Conservation (phyloP, 75 land plant species). For the Cryptomeria japonica region DNA sequence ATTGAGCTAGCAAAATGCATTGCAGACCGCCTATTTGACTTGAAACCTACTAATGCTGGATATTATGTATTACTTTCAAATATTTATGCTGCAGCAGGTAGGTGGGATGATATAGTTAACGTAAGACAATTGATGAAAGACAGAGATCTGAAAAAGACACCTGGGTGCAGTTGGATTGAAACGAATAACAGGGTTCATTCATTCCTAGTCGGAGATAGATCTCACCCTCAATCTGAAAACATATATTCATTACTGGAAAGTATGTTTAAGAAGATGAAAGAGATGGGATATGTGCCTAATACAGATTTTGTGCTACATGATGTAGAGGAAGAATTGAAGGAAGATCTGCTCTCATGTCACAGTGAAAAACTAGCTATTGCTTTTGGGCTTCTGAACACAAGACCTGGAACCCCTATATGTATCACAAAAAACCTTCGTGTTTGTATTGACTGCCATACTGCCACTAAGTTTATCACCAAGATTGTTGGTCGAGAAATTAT, state of each 20-base stretch:
- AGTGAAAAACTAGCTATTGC: slow-evolving; percentile 20
- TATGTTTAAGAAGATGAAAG: slow-evolving; percentile 11
- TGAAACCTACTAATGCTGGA: slow-evolving; percentile 11
- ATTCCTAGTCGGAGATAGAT: slow-evolving; percentile 4
- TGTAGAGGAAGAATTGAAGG: slow-evolving; percentile 13
- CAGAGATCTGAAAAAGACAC: background rate
- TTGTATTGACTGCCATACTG: slow-evolving; percentile 19
- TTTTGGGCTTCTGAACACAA: slow-evolving; percentile 15
- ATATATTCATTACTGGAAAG: slow-evolving; percentile 8
- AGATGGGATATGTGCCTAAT: slow-evolving; percentile 10
- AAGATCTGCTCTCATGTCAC: slow-evolving; percentile 17
- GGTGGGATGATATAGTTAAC: slow-evolving; percentile 37
- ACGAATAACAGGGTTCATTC: slow-evolving; percentile 2
- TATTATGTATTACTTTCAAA: slow-evolving; percentile 27
- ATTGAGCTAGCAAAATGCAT: slow-evolving; percentile 18
- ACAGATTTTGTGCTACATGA: slow-evolving; percentile 13
- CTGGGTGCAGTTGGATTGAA: slow-evolving; percentile 12
- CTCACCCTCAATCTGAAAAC: slow-evolving; percentile 13
- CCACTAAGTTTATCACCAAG: slow-evolving; percentile 14
- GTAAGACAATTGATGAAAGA: slow-evolving; percentile 25
- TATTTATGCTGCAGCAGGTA: slow-evolving; percentile 31
- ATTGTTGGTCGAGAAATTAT: slow-evolving; percentile 14
- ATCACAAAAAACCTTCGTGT: slow-evolving; percentile 19
- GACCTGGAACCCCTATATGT: slow-evolving; percentile 12
- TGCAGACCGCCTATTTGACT: slow-evolving; percentile 10